phyloP scores from a whole-genome alignment of 768 basidiomycete species.

The Suillus occidentalis region DNA sequence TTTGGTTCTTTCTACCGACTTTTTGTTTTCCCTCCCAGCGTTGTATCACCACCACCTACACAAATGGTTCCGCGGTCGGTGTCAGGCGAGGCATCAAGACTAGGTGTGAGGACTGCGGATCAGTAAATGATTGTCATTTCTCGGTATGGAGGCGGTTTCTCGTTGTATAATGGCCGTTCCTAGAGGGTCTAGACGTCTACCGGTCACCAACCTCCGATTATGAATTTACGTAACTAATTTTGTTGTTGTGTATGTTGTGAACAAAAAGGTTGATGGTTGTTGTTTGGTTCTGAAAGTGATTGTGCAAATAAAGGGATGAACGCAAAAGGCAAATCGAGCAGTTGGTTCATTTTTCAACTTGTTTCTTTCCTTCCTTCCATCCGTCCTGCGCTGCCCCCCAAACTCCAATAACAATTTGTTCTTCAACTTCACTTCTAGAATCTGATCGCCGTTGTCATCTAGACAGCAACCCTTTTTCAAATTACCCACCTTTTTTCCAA shows the following conservation, averaged over 20 bases:
- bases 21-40: not conserved
- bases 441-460: constrained; percentile 1
- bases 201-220: not conserved
- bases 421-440: constrained; percentile 7
- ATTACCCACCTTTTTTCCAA: constrained; percentile 38
- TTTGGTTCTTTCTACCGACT: not conserved
- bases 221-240: not conserved
- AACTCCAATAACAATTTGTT: constrained; percentile 12
- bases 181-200: not conserved
- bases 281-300: constrained; percentile 27
- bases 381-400: constrained; percentile 17
- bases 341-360: constrained; percentile 32
- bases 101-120: not conserved
- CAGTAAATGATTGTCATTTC: not conserved
- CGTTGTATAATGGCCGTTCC: no score
- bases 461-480: constrained; percentile 8
- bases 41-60: not conserved
- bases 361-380: constrained; percentile 4
- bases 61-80: not conserved
- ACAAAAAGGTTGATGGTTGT: not conserved
- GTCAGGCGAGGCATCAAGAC: not conserved
- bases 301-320: constrained; percentile 24
- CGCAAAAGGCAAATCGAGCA: constrained; percentile 28
- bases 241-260: not conserved
- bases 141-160: not conserved